phyloP scores from a whole-genome alignment of 164 flowering plant species.

The Vitis riparia region DNA sequence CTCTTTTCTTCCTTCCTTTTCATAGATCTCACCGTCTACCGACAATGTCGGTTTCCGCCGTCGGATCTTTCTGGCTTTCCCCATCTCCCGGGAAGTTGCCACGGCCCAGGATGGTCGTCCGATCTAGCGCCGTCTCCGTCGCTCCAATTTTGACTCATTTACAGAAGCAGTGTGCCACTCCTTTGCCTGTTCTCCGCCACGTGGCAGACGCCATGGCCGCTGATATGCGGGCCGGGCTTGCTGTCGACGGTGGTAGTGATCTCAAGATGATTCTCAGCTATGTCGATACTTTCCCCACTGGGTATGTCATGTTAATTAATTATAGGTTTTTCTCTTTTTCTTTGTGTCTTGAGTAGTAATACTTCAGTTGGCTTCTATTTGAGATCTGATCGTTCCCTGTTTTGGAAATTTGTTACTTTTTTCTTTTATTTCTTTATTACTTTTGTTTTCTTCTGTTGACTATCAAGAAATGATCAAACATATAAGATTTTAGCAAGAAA shows the following conservation, averaged over 20 bases:
- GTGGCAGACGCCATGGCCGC: constrained; percentile 75
- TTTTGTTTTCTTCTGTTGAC: background rate
- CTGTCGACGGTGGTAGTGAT: constrained; percentile 67
- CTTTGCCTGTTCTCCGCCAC: constrained; percentile 66
- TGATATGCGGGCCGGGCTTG: constrained; percentile 85
- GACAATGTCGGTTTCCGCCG: constrained; percentile 41
- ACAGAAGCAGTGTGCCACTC: constrained; percentile 65
- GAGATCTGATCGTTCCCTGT: background rate
- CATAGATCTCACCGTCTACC: constrained; percentile 19
- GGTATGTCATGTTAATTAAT: constrained; percentile 37
- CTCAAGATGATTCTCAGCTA: constrained; percentile 87
- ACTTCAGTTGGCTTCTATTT: background rate
- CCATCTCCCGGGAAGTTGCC: constrained; percentile 28
- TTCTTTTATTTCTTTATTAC: background rate
- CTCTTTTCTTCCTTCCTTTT: constrained; percentile 6
- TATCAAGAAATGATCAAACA: background rate
- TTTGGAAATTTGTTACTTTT: background rate
- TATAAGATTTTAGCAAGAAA: background rate
- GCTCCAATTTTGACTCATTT: constrained; percentile 54
- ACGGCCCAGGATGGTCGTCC: constrained; percentile 41
- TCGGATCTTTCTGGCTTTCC: constrained; percentile 29
- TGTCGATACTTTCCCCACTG: constrained; percentile 68
- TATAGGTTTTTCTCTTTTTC: background rate
- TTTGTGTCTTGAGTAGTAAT: background rate
- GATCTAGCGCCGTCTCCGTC: constrained; percentile 39